Evolutionary conservation across 495 filamentous ascomycete genomes (phyloP).

Genomic region (Apiosordaria backusii): DNA sequence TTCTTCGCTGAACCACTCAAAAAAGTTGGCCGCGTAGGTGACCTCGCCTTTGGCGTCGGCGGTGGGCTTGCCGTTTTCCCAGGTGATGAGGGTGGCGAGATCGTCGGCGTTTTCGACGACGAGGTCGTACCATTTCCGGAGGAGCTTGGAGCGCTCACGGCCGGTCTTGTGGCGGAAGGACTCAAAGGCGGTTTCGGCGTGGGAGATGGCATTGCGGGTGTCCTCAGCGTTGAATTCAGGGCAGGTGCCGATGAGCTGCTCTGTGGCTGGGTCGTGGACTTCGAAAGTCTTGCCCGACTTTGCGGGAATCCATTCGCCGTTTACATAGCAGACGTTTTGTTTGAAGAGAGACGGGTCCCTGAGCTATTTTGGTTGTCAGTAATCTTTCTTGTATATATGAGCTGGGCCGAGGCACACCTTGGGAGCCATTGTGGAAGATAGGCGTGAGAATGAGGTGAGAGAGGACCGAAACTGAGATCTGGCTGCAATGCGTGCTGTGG

Average conservation of each 20-base stretch:
- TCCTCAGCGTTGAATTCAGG: constrained; percentile 77
- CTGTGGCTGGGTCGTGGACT: constrained; percentile 75
- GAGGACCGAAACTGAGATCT: constrained; percentile 34
- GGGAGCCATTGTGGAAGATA: constrained; percentile 44
- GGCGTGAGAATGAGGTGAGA: constrained; percentile 25
- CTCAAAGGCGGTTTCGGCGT: constrained; percentile 71
- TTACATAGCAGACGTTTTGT: constrained; percentile 72
- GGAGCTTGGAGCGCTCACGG: constrained; percentile 75
- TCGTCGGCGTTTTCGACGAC: constrained; percentile 86
- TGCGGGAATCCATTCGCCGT: constrained; percentile 78
- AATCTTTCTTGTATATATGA: not conserved
- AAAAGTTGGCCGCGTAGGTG: constrained; percentile 70
- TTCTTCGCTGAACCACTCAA: constrained; percentile 81
- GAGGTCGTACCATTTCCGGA: constrained; percentile 87
- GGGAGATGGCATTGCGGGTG: constrained; percentile 72
- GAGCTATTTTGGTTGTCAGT: constrained; percentile 48
- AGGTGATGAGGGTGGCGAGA: constrained; percentile 83
- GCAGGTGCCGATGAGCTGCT: constrained; percentile 72
- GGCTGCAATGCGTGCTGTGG: constrained; percentile 27
- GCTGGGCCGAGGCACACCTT: constrained; percentile 31
- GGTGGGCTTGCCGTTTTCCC: constrained; percentile 74
- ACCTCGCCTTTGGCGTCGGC: constrained; percentile 73
- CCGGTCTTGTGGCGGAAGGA: constrained; percentile 70
- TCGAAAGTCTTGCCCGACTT: constrained; percentile 77
- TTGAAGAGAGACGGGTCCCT: constrained; percentile 81